Percentiles rank a stretch among this genome's conserved stretches.
Evolutionary conservation across 352 stramenopile species (phyloP).

Genomic region (Phytophthora citrophthora): DNA sequence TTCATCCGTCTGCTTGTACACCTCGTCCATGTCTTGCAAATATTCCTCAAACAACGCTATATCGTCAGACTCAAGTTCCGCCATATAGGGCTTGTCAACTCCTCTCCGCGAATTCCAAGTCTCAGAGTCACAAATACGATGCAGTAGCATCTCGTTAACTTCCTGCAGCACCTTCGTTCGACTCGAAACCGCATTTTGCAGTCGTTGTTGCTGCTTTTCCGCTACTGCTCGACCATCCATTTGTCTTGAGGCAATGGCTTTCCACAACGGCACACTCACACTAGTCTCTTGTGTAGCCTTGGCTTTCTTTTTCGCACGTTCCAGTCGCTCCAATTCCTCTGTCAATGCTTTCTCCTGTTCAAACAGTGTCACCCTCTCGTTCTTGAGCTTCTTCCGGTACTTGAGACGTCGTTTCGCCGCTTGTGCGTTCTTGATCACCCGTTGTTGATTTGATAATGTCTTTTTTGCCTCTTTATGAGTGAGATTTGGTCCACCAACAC

Average conservation of each 20-base stretch:
- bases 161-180: constrained; percentile 26
- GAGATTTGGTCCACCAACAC: neutral
- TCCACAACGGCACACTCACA: constrained; percentile 13
- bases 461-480: neutral
- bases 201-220: constrained; percentile 21
- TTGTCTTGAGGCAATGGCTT: constrained; percentile 23
- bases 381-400: constrained; percentile 37
- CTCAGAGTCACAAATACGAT: neutral
- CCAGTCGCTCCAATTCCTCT: constrained; percentile 12
- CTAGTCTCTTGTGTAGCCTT: neutral
- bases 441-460: neutral
- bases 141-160: constrained; percentile 12
- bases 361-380: constrained; percentile 30
- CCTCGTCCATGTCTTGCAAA: constrained; percentile 25
- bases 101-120: neutral
- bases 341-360: constrained; percentile 18
- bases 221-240: constrained; percentile 28
- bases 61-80: constrained; percentile 9
- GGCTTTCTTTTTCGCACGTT: constrained; percentile 5
- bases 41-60: constrained; percentile 26
- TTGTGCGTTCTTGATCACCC: constrained; percentile 11
- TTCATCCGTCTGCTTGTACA: constrained; percentile 24
- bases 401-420: constrained; percentile 27
- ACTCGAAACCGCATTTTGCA: constrained; percentile 19
- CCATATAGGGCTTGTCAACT: too few species aligned